Base-by-base conservation (phyloP, 2,329 filamentous ascomycete genomes). In the Calonectria henricotiae region DNA sequence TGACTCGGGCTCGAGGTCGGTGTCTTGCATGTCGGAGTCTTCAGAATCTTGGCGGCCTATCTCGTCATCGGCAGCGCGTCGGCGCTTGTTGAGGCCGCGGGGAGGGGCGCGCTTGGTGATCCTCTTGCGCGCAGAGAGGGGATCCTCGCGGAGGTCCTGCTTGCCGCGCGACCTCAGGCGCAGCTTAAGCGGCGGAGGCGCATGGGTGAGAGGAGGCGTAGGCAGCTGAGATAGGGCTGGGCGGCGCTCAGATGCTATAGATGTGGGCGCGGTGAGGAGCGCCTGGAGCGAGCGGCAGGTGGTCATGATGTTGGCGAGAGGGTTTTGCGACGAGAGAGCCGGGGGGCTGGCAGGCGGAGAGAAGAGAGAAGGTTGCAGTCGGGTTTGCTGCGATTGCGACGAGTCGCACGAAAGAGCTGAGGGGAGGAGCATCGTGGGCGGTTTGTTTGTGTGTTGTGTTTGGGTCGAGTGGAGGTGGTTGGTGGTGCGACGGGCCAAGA, bases 281-380 rank as follows among this genome's bases (percentile, higher is more conserved):
- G 87, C 87, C 77, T 92, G 90, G 0, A 91, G 86, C 5, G 87
- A 88, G 79, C 88, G 89, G 79, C 89, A 91, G 55, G 89, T 88
- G 70, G 83, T 86, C 80, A 89, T 87, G 77, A 91, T 86, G 80
- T 87, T 88, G 78, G 83, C 84, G 74, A 90, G 82, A 23, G 87
- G 82, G 62, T 81, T 82, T 70, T 86, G 83, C 25, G 86, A 79
- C 44, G 84, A 85, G 54, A 83, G 76, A 35, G 84, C 82, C 6
- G 87, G 86, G 65, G 89, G 88, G 80, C 88, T 88, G 75, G 89
- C 84, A 65, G 89, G 89, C 61, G 90, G 90, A 63, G 89, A 91
- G 71, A 87, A 86, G 79, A 90, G 74, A 86, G 77, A 88, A 83
- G 51, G 86, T 79, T 86, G 85, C 6, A 86, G 85, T 72, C 85